Conservation (phyloP, 495 filamentous ascomycete genomes). For the Tuber microsphaerosporum region DNA sequence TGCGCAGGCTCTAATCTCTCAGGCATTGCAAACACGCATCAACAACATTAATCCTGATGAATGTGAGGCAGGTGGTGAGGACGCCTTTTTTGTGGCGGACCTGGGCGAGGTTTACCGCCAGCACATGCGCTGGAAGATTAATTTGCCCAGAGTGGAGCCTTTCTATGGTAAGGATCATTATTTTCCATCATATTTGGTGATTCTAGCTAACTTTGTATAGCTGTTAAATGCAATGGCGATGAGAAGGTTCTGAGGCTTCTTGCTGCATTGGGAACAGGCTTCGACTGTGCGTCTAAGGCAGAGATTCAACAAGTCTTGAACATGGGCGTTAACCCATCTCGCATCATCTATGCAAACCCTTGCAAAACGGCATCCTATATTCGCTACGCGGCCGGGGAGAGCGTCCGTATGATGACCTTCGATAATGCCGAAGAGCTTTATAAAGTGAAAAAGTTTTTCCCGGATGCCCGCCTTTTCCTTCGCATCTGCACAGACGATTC, state of each 20-base stretch:
- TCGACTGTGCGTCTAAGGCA: constrained; percentile 94
- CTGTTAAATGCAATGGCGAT: constrained; percentile 98
- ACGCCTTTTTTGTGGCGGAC: constrained; percentile 96
- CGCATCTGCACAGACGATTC: constrained; percentile 96
- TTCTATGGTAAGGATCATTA: constrained; percentile 70
- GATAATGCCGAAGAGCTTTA: constrained; percentile 96
- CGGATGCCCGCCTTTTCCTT: constrained; percentile 81
- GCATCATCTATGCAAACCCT: constrained; percentile 97
- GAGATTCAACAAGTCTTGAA: constrained; percentile 88
- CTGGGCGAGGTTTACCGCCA: constrained; percentile 98
- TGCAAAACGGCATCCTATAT: constrained; percentile 99
- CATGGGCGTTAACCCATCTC: constrained; percentile 76
- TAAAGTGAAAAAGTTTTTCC: constrained; percentile 88
- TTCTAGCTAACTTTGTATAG: constrained; percentile 48
- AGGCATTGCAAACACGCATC: constrained; percentile 74
- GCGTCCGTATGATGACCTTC: constrained; percentile 97
- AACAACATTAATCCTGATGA: constrained; percentile 71
- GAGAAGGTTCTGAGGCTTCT: constrained; percentile 80
- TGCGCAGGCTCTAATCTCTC: constrained; percentile 55
- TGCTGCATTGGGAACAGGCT: constrained; percentile 79
- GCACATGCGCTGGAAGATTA: constrained; percentile 95
- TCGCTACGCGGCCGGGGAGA: constrained; percentile 71
- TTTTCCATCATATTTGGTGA: not conserved
- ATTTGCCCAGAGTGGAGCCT: constrained; percentile 83
- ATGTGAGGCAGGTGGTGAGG: constrained; percentile 85